Conservation (phyloP, 306 rosid species). For the Vicia sativa region DNA sequence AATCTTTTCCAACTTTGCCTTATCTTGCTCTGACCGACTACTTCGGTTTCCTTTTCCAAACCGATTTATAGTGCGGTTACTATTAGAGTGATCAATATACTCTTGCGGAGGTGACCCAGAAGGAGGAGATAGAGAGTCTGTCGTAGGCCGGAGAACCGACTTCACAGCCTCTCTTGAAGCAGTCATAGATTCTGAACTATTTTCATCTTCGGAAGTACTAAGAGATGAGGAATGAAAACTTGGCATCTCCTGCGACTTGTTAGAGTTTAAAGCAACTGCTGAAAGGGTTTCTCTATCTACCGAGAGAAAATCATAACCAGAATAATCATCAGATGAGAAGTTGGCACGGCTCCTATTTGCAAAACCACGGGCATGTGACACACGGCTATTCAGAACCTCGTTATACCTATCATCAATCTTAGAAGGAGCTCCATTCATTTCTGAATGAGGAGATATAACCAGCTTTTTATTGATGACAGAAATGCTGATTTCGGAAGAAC, state of each 20-base stretch:
- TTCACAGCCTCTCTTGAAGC: constrained; percentile 52
- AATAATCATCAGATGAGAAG: constrained; percentile 91
- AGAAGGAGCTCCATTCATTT: constrained; percentile 42
- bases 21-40: constrained; percentile 93
- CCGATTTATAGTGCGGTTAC: constrained; percentile 57
- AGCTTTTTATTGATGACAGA: constrained; percentile 59
- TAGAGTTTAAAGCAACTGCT: constrained; percentile 46
- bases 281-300: constrained; percentile 72
- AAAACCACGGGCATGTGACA: constrained; percentile 48
- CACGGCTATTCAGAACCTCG: constrained; percentile 45
- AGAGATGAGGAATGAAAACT: constrained; percentile 78
- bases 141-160: constrained; percentile 50
- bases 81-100: constrained; percentile 70
- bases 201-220: constrained; percentile 75
- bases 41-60: constrained; percentile 80
- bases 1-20: constrained; percentile 64
- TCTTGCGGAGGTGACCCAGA: constrained; percentile 85
- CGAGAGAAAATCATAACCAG: constrained; percentile 84
- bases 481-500: constrained; percentile 68
- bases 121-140: constrained; percentile 65
- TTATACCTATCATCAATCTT: constrained; percentile 51
- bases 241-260: constrained; percentile 69
- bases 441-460: constrained; percentile 59
- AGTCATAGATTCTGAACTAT: constrained; percentile 58
- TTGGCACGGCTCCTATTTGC: constrained; percentile 53